These are phyloP conservation scores for Epichloe amarillans DNA, from an alignment of 2,329 filamentous ascomycete genomes.

Conservation along the genomic window DNA sequence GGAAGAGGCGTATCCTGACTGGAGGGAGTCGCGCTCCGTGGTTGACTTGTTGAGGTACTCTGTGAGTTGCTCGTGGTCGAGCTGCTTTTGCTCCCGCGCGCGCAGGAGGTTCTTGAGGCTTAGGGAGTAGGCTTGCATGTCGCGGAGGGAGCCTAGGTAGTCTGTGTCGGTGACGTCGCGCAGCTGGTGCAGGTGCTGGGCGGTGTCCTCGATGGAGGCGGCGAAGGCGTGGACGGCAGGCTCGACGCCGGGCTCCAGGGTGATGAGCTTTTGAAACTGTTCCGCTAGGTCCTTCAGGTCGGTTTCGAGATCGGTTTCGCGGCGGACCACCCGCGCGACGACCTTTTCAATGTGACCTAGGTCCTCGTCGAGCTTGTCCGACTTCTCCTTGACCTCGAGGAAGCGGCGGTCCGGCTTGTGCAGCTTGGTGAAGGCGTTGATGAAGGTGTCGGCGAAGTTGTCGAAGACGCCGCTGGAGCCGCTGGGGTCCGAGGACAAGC, in stretches of 20 bases:
- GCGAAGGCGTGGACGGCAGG: conserved; percentile 74
- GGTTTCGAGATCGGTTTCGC: conserved; percentile 74
- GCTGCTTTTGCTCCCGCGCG: conserved; percentile 90
- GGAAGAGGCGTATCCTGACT: conserved; percentile 39
- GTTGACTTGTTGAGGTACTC: conserved; percentile 92
- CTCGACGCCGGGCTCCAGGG: conserved; percentile 78
- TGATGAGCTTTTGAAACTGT: conserved; percentile 83
- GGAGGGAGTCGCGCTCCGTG: conserved; percentile 66
- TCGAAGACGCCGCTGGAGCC: conserved; percentile 68
- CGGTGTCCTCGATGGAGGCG: conserved; percentile 71
- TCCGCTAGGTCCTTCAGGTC: conserved; percentile 84
- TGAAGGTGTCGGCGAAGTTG: conserved; percentile 87
- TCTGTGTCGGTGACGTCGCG: conserved; percentile 91
- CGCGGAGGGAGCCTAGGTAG: conserved; percentile 80
- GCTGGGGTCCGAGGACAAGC: conserved; percentile 33
- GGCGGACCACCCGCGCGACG: conserved; percentile 76
- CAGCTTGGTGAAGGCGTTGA: conserved; percentile 94
- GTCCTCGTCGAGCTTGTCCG: conserved; percentile 89
- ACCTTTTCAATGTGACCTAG: conserved; percentile 89
- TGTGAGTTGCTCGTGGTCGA: conserved; percentile 90
- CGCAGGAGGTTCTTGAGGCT: conserved; percentile 80
- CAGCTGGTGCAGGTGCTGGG: conserved; percentile 62
- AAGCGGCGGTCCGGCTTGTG: conserved; percentile 93
- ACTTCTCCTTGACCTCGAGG: conserved; percentile 82
- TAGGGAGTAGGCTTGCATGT: conserved; percentile 92